These are phyloP conservation scores for Passiflora organensis DNA, from an alignment of 345 rosid species.

Conservation along the genomic window DNA sequence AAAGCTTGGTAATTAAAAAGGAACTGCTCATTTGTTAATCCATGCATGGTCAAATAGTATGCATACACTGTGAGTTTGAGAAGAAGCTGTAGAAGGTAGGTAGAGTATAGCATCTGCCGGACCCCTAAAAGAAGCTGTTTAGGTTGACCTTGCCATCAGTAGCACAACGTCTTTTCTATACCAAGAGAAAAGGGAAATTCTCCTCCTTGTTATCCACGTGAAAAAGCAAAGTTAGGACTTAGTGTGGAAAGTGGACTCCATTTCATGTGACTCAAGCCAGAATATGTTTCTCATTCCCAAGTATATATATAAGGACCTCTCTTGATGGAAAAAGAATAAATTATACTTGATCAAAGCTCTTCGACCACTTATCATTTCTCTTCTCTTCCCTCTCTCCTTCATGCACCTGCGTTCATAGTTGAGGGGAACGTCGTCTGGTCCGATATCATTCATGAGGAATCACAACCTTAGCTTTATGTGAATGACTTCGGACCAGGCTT, in stretches of 20 bases:
- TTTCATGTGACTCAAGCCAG: constrained; percentile 25
- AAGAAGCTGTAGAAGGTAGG: neutral
- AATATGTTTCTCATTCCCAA: constrained; percentile 11
- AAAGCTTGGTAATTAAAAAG: neutral
- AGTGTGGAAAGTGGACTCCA: constrained; percentile 45
- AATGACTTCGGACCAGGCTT: constrained; percentile 95
- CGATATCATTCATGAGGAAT: constrained; percentile 48
- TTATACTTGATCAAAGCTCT: constrained; percentile 11
- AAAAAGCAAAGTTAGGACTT: constrained; percentile 22
- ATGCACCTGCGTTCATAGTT: constrained; percentile 28
- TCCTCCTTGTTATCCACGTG: too few relatives aligned
- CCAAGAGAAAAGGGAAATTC: too few relatives aligned
- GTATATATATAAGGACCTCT: constrained; percentile 31
- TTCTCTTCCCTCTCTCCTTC: neutral
- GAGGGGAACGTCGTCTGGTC: constrained; percentile 80
- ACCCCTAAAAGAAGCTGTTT: constrained; percentile 14
- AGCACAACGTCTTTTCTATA: constrained; percentile 7
- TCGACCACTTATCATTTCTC: neutral
- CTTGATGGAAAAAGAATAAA: constrained; percentile 9
- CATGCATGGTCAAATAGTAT: too few relatives aligned
- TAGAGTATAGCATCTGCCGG: neutral
- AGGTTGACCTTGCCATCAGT: constrained; percentile 29
- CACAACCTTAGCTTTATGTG: neutral
- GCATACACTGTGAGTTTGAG: neutral
- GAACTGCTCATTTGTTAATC: neutral